Evolutionary conservation across 2,329 filamentous ascomycete genomes (phyloP).

Genomic region (Fusarium luffae): DNA sequence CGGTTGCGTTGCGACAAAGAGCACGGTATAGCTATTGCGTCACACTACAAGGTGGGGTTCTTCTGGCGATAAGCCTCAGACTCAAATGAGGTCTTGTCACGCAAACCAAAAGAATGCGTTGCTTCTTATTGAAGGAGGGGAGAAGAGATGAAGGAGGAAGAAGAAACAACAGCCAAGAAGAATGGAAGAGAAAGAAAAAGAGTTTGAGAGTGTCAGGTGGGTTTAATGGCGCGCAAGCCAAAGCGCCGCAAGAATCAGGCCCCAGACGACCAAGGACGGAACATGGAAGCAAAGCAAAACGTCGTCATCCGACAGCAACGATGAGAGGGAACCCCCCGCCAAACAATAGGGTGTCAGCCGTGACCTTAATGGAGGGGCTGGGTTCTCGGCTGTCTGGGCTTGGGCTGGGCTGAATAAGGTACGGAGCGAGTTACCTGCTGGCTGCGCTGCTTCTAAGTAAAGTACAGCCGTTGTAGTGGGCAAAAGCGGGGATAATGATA

Average conservation of each 20-base stretch:
- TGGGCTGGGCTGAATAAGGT: slow-evolving; percentile 9
- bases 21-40: slow-evolving; percentile 29
- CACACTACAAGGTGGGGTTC: slow-evolving; percentile 33
- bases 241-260: slow-evolving; percentile 42
- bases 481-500: slow-evolving; percentile 39
- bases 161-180: slow-evolving; percentile 26
- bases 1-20: slow-evolving; percentile 18
- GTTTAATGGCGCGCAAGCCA: slow-evolving; percentile 44
- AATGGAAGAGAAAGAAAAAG: slow-evolving; percentile 30
- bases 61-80: slow-evolving; percentile 31
- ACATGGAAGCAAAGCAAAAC: slow-evolving; percentile 40
- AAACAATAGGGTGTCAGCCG: slow-evolving; percentile 45
- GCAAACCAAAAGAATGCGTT: slow-evolving; percentile 33
- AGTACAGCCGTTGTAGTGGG: slow-evolving; percentile 15
- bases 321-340: slow-evolving; percentile 43
- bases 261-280: slow-evolving; percentile 38
- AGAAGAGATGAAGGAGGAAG: slow-evolving; percentile 11
- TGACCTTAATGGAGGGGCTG: slow-evolving; percentile 45
- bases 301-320: slow-evolving; percentile 47
- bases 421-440: neutral
- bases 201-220: slow-evolving; percentile 43
- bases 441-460: neutral
- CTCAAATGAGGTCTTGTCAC: slow-evolving; percentile 25
- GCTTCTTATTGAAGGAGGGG: slow-evolving; percentile 25
- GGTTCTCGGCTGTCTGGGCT: slow-evolving; percentile 16